Base-by-base conservation (phyloP, 352 stramenopile species). In the Globisporangium nagaii region DNA sequence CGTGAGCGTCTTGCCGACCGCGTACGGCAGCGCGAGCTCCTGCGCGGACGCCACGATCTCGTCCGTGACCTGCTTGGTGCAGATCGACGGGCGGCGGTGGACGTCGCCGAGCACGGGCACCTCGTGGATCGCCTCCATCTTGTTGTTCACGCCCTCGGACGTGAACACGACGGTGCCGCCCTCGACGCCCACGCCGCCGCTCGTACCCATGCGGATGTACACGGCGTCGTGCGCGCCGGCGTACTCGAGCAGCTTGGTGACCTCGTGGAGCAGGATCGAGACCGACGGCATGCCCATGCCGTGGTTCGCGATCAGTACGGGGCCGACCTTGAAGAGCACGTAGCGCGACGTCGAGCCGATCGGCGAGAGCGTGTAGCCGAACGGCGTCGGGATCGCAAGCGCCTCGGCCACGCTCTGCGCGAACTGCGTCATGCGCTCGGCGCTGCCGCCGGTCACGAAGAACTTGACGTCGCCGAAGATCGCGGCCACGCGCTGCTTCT, bases 131-230 rank as follows among this genome's bases (percentile, higher is more conserved):
- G 79, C 71, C 56, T 88, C 68, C 56, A 90, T 71, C 53, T 84
- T 67, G 66, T 88, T 83, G 73, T 93, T 93, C 25, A 93, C 66
- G n/a, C 70, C 83, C 56, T 91, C 83, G 15, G 80, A 85, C 27
- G 81, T 88, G 58, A 93, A 72, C 32, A 93, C 79, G 56, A 93
- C 75, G n/a, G 75, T 91, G 50, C 83, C 83, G 1, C 73, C 70
- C 36, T 86, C 77, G 42, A 93, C 79, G 28, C 79, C 83, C 17
- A 93, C 68, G 52, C 83, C 83, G 31, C 83, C 83, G 54, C 75
- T 89, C 55, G 83, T 92, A 47, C 83, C 83, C 71, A 93, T 88
- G 63, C 83, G 83, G 42, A 90, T 87, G 68, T 91, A 88, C 13
- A 72, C 71, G 22, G 65, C 65, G 52, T 75, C 56, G 28, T 79